Base-by-base conservation (phyloP, 805 yeast genomes). In the Vanderwaltozyma tropicalis region DNA sequence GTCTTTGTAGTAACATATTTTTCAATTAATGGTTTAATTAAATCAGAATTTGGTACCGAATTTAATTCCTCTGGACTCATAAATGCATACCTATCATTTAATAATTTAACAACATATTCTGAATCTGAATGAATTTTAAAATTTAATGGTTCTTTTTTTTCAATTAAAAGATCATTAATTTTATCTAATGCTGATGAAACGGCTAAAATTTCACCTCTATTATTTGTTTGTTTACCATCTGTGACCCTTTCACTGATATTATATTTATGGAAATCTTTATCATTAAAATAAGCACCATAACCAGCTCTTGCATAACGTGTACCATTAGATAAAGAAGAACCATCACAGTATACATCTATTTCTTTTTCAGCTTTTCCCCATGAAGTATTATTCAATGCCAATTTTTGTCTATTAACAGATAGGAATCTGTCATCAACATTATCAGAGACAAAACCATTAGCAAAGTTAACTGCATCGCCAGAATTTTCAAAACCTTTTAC, bases 191-290 rank as follows among this genome's bases (percentile, higher is more conserved):
- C 94, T 25, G 64, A 65, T 5, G 61, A 52, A 15, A 82, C 67
- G 0, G 94, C 96, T 12, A 63, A 55, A 10, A 87, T 68, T 57
- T 88, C 96, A 1, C 94, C 92, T 29, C 84, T 61, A 46, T 83
- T 87, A 48, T 86, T 87, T 1, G 95, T 84, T 25, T 78, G 86
- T 3, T 50, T 50, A 3, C 53, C 56, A 2, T 64, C 67, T 2
- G n/a, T 30, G 19, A 85, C 62, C 0, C 79, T 73, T 5, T 66
- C 74, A 0, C 79, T 64, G 9, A 66, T 61, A 53, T 81, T 82
- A 57, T 35, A 34, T 12, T 22, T 12, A 8, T 17, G n/a, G 8
- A 35, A 30, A 17, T 39, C 43, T 2, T 66, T 41, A 48, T 78
- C 80, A 0, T 86, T 88, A 54, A 70, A 84, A 53, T 63, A 85